A percentile compares a stretch with the other conserved stretches of the same genome.
Evolutionary conservation across 1,284 basidiomycete species (phyloP).

Genomic region (Trichosporon inkin): DNA sequence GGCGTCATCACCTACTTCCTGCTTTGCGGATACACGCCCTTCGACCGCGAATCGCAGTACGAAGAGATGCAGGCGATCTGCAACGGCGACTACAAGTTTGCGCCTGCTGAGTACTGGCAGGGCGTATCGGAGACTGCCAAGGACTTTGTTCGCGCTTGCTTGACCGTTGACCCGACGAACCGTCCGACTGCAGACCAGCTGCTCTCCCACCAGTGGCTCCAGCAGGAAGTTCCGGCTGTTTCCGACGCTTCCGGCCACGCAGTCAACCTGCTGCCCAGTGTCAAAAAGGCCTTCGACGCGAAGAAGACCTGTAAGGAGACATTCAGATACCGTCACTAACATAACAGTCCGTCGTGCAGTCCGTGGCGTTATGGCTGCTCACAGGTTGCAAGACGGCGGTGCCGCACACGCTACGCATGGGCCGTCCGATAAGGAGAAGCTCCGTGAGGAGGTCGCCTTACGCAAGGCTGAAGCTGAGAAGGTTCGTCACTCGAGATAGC

Average conservation of each 20-base stretch:
- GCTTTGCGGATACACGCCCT: conserved; percentile 89
- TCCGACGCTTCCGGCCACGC: conserved; percentile 62
- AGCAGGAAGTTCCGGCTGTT: conserved; percentile 50
- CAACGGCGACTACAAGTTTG: conserved; percentile 84
- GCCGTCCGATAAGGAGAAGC: conserved; percentile 54
- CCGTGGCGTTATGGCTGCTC: conserved; percentile 76
- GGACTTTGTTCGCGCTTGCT: conserved; percentile 72
- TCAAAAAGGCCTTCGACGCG: conserved; percentile 83
- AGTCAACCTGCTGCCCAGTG: conserved; percentile 77
- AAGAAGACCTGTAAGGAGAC: conserved; percentile 67
- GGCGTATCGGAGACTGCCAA: conserved; percentile 76
- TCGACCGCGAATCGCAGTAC: conserved; percentile 82
- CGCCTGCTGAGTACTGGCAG: conserved; percentile 80
- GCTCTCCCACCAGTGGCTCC: conserved; percentile 74
- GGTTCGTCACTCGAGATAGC: conserved; percentile 41
- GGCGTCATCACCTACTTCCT: conserved; percentile 95
- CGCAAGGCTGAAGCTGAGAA: conserved; percentile 78
- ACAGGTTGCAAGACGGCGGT: conserved; percentile 59
- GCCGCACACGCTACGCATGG: conserved; percentile 52
- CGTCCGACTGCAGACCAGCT: conserved; percentile 72
- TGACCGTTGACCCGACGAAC: conserved; percentile 72
- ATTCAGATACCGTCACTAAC: background rate
- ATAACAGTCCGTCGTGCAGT: conserved; percentile 75
- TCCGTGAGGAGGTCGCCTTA: conserved; percentile 63
- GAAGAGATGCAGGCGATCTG: conserved; percentile 91